Conservation (phyloP, 257 asterid genomes). For the Henckelia pumila region DNA sequence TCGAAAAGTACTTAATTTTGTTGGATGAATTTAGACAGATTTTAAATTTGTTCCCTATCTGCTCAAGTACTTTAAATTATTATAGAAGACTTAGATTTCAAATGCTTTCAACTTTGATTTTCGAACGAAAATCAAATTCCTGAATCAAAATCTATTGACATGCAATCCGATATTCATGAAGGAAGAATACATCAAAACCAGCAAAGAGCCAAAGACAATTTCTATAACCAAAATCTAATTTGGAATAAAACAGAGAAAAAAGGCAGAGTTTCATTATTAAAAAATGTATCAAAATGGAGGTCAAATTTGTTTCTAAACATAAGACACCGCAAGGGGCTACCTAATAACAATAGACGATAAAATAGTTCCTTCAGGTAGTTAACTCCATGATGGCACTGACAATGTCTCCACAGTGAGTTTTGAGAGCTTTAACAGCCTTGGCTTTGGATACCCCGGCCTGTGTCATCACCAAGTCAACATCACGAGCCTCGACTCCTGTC, state of each 20-base stretch:
- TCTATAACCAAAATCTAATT: neutral
- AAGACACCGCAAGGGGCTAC: slow-evolving; percentile 1
- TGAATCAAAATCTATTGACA: too few relatives aligned
- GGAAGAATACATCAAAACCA: neutral
- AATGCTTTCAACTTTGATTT: too few relatives aligned
- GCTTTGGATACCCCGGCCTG: slow-evolving; percentile 79
- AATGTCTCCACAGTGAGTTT: slow-evolving; percentile 71
- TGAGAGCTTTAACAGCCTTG: slow-evolving; percentile 88
- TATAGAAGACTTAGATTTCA: too few relatives aligned
- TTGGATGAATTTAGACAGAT: too few relatives aligned
- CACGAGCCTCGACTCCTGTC: slow-evolving; percentile 65
- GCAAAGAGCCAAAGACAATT: neutral
- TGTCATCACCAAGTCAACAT: slow-evolving; percentile 84
- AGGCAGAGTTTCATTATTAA: slow-evolving; percentile 22
- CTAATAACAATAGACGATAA: neutral
- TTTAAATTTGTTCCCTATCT: too few relatives aligned
- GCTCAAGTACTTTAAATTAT: too few relatives aligned
- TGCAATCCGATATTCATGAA: too few relatives aligned
- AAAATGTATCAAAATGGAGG: slow-evolving; percentile 16
- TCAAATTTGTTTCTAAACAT: slow-evolving; percentile 24
- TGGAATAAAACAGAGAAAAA: neutral
- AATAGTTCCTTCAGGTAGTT: slow-evolving; percentile 38
- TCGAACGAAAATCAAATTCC: too few relatives aligned
- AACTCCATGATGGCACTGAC: slow-evolving; percentile 94
- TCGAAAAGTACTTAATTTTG: too few relatives aligned